Base-by-base conservation (phyloP, 257 asterid species). In the Nicotiana undulata region DNA sequence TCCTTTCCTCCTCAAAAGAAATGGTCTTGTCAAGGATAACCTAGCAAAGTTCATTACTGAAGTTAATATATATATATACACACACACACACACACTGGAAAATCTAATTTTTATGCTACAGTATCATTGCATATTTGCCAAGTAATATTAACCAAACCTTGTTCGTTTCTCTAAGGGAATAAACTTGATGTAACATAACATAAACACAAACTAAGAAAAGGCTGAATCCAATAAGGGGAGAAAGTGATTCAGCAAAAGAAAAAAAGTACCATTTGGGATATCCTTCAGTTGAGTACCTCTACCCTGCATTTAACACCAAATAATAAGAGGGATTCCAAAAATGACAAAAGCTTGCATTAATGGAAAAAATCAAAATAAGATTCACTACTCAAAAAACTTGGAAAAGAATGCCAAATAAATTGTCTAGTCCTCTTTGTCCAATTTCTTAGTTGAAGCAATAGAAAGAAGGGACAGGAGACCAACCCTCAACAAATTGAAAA, bases 251-350 rank as follows among this genome's bases (percentile, higher is more conserved):
- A 5, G 34, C 20, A 65, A 44, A 6, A 20, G 49, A 64, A 4
- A 2, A 79, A 82, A 79, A 82, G 87, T 92, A 92, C 92, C 90
- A 68, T 87, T 91, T n/a, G 98, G 98, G 86, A 94, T 94, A 81
- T 92, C 98, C 86, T 86, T 94, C 2, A 94, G 96, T 64, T 87
- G 90, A 4, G 90, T 90, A 12, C 99, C 99, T 83, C 80, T 88
- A 60, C 99, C 99, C 98, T 94, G 90, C 63, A 82, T 79, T 79
- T 63, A 64, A 49, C 65, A 31, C 81, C 68, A 82, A 53, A 46
- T 72, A 65, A 85, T 60, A 76, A 34, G 81, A 60, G n/a, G 15
- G 64, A 40, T 24, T 63, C 29, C 17, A 52, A 63, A 83, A 59
- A 67, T 0, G 13, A 40, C 26, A n/a, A 78, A 3, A 20, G n/a